Conservation (phyloP, 495 filamentous ascomycete genomes). For the Rostrohypoxylon terebratum region DNA sequence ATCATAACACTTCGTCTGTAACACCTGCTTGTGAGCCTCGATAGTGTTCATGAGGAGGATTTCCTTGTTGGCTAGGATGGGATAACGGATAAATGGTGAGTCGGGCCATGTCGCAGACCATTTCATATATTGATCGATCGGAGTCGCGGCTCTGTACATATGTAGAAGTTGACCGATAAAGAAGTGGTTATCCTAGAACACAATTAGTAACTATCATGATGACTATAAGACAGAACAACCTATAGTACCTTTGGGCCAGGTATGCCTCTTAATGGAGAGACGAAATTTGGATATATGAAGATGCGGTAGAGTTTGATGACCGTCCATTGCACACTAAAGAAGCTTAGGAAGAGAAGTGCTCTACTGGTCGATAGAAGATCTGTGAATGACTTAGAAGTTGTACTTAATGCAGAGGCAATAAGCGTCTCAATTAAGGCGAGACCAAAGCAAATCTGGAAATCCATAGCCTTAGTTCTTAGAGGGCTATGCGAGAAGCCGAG, state of each 20-base stretch:
- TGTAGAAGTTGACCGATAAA: slow-evolving; percentile 11
- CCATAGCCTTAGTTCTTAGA: background rate
- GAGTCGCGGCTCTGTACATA: slow-evolving; percentile 4
- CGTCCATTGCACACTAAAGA: background rate
- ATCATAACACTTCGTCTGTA: slow-evolving; percentile 10
- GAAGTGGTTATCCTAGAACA: slow-evolving; percentile 4
- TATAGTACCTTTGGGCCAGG: slow-evolving; percentile 3
- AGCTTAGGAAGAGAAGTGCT: background rate
- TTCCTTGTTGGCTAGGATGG: slow-evolving; percentile 4
- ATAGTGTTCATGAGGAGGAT: slow-evolving; percentile 6
- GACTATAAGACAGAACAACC: background rate
- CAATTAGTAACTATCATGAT: background rate
- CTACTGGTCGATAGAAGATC: background rate
- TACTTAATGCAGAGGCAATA: background rate
- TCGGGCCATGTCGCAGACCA: slow-evolving; percentile 13
- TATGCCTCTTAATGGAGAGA: background rate
- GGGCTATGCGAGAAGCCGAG: background rate
- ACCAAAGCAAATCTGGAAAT: slow-evolving; percentile 9
- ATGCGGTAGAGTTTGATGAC: background rate
- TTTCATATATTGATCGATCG: slow-evolving; percentile 10
- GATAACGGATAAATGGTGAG: slow-evolving; percentile 8
- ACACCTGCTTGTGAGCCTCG: slow-evolving; percentile 8
- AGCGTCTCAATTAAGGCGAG: background rate
- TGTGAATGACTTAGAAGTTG: background rate
- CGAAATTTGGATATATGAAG: slow-evolving; percentile 5